Conservation (phyloP, 2,329 filamentous ascomycete genomes). For the Paracorniculantispora psalliotae region DNA sequence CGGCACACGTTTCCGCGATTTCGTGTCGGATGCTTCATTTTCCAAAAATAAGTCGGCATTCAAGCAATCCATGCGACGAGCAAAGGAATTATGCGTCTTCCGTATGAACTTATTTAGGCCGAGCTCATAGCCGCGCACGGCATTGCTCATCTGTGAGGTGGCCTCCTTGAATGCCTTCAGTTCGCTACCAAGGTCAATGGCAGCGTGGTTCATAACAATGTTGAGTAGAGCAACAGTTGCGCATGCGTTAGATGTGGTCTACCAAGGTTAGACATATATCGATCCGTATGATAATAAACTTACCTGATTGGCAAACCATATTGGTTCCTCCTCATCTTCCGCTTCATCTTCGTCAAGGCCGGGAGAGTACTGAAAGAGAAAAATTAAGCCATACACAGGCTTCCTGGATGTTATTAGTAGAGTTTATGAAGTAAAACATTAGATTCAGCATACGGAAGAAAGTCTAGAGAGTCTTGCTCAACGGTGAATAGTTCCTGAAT, state of each 20-base stretch:
- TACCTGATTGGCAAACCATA: constrained; percentile 96
- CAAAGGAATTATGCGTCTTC: constrained; percentile 81
- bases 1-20: constrained; percentile 23
- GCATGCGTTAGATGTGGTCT: constrained; percentile 81
- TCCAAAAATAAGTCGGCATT: constrained; percentile 63
- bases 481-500: constrained; percentile 73
- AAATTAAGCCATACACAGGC: constrained; percentile 80
- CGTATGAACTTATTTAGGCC: constrained; percentile 72
- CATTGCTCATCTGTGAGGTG: constrained; percentile 63
- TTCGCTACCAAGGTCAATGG: constrained; percentile 62
- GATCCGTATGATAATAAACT: background rate
- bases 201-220: constrained; percentile 78
- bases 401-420: constrained; percentile 42
- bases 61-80: constrained; percentile 70
- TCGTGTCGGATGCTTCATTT: constrained; percentile 44
- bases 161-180: constrained; percentile 68
- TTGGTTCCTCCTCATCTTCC: constrained; percentile 48
- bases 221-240: constrained; percentile 91
- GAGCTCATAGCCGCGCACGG: constrained; percentile 70
- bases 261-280: constrained; percentile 9
- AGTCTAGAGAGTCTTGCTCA: constrained; percentile 59
- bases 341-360: constrained; percentile 48
- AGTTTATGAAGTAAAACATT: background rate
- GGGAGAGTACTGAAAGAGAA: constrained; percentile 70
- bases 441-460: constrained; percentile 50